Base-by-base conservation (phyloP, 2,329 filamentous ascomycete genomes). In the Neonectria hederae region DNA sequence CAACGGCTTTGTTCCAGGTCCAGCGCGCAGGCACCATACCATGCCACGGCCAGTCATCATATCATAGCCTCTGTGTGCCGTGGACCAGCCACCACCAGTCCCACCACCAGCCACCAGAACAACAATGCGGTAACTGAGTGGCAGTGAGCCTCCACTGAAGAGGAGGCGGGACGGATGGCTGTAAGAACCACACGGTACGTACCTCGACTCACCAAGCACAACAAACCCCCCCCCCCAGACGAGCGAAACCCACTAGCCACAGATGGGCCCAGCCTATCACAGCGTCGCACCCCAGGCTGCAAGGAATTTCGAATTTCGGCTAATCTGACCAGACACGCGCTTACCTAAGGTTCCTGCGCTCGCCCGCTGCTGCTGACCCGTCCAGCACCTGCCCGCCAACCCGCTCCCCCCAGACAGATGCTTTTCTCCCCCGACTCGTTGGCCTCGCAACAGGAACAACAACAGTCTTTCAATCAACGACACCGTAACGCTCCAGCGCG, bases 401-500 rank as follows among this genome's bases (percentile, higher is more conserved):
- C 30, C 30, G 30, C 32, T 17, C 38, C 35, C 35, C 35, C 35
- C 35, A 38, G 35, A 38, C 67, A 60, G 63, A 59, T 68, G 68
- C 69, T 67, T 76, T 74, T 75, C 74, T 75, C 74, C 72, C 71
- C 38, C 38, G 38, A 21, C 74, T 75, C 77, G 79, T 81, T 81
- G 79, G 78, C 79, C 79, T 80, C 79, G 79, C 79, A 81, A 80
- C 78, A 79, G 74, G 71, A 78, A 79, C 77, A 80, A 80, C 76
- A 80, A 79, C 74, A 70, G 65, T 26, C 65, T 68, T 35, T 63
- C 69, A 61, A 69, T 64, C 63, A 66, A 74, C 70, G 67, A 70
- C 74, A 70, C 68, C 69, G 68, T 58, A 63, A 67, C 73, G 69
- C 65, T 69, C 69, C 69, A 75, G 67, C 73, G 75, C 72, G 72